Evolutionary conservation across 2,329 filamentous ascomycete species (phyloP).

Genomic region (Lecanoromycetidae sp.): DNA sequence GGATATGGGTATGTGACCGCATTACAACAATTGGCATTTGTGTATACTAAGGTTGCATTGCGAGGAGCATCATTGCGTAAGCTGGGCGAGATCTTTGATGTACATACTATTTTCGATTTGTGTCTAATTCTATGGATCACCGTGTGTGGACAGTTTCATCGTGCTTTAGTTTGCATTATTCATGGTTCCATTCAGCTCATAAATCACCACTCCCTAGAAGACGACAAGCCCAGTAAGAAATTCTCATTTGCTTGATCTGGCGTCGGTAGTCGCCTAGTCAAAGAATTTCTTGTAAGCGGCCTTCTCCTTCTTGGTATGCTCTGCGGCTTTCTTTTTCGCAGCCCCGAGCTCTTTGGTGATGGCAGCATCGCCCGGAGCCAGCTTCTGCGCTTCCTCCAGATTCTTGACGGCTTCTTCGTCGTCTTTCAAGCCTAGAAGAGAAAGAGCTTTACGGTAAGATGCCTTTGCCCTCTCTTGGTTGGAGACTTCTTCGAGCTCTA

Average conservation of each 20-base stretch:
- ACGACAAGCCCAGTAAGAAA: too few species aligned
- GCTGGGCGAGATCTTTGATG: not conserved
- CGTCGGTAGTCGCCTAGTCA: too few species aligned
- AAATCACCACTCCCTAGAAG: too few species aligned
- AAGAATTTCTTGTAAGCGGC: slow-evolving; percentile 91
- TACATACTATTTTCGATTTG: not conserved
- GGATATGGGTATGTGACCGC: not conserved
- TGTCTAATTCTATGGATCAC: not conserved
- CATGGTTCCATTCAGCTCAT: not conserved
- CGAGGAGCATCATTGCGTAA: not conserved
- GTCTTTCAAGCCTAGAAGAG: slow-evolving; percentile 65
- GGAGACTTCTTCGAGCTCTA: slow-evolving; percentile 50
- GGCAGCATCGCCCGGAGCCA: slow-evolving; percentile 63
- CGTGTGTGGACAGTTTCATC: not conserved
- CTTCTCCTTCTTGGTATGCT: slow-evolving; percentile 75
- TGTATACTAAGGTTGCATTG: not conserved
- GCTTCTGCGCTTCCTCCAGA: slow-evolving; percentile 60
- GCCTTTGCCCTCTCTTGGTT: slow-evolving; percentile 80
- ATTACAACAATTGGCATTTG: not conserved
- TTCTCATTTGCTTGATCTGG: too few species aligned
- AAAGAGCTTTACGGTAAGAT: slow-evolving; percentile 67
- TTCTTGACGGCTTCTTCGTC: slow-evolving; percentile 69
- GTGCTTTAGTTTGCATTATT: not conserved
- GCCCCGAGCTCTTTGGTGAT: slow-evolving; percentile 61
- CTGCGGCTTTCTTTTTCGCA: slow-evolving; percentile 66